These are phyloP conservation scores for Yamadazyma membranifaciens DNA, from an alignment of 1,139 yeast species.

Conservation along the genomic window DNA sequence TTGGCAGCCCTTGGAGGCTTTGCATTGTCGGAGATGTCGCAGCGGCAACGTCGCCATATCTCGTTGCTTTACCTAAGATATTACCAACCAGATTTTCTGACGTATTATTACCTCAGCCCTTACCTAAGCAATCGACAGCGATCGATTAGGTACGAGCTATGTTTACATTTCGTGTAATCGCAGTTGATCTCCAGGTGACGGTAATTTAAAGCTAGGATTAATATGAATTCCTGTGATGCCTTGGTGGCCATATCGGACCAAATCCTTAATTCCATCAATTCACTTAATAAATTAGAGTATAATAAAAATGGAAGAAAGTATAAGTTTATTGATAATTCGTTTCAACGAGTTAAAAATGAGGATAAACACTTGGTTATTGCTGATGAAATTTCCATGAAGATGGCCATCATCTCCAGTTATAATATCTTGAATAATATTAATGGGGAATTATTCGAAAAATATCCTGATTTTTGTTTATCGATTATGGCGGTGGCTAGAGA, in stretches of 20 bases:
- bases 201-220: neutral
- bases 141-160: no score
- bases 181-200: neutral
- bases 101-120: no score
- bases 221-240: constrained; percentile 23
- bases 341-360: constrained; percentile 50
- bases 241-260: constrained; percentile 26
- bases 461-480: constrained; percentile 46
- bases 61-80: no score
- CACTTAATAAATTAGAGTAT: constrained; percentile 40
- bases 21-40: neutral
- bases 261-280: constrained; percentile 26
- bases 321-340: constrained; percentile 47
- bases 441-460: constrained; percentile 28
- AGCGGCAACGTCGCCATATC: no score
- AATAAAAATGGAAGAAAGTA: constrained; percentile 52
- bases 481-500: constrained; percentile 51
- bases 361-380: constrained; percentile 50
- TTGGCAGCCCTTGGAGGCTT: constrained; percentile 1
- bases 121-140: no score
- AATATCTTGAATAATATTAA: constrained; percentile 38
- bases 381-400: constrained; percentile 30
- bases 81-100: no score
- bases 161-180: no score
- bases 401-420: constrained; percentile 45